Evolutionary conservation across 345 rosid species (phyloP), one percentile per base, ranked within the genome.

Genomic region (Pistacia vera): DNA sequence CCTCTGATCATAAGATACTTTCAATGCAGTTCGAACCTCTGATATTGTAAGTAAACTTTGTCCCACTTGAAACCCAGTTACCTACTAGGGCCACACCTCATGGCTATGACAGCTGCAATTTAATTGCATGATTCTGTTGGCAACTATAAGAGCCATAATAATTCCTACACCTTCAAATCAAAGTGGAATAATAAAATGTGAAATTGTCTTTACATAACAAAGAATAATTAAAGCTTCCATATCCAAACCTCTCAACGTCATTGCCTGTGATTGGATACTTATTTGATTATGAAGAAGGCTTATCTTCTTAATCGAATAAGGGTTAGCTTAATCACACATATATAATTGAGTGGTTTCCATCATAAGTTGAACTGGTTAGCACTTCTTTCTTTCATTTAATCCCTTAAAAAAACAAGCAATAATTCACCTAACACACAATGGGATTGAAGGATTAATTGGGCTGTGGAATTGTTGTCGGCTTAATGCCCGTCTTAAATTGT

Each of bases 391-490:
- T 14, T 20, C 38, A 13, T 20, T 44, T 30, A 48, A 51, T 48
- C 20, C 57, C 58, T n/a, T 61, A 17, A 25, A 28, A 11, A 44
- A 2, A 28, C 22, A 18, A 22, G 16, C 41, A 74, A 74, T 74
- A 74, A 74, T 74, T 55, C 41, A 64, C 52, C 70, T 13, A 36
- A 38, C 35, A 51, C 16, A 51, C 38, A n/a, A 22, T 22, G 22
- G 22, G 22, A 22, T 22, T 22, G 22, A 22, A 22, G 22, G 22
- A 22, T 22, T 22, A 22, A 22, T 22, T 22, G 22, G 60, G 18
- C 2, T 44, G 76, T 30, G 63, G 69, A 63, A 63, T 51, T 62
- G 48, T 20, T 74, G 77, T 64, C 63, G 38, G 63, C 77, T 11
- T 54, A 63, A 36, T 74, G 77, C 20, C 35, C 7, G 38, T 52